Percentiles rank a stretch among this genome's conserved stretches.
phyloP scores from a whole-genome alignment of 352 stramenopile species.

The Proteromonas lacertae region DNA sequence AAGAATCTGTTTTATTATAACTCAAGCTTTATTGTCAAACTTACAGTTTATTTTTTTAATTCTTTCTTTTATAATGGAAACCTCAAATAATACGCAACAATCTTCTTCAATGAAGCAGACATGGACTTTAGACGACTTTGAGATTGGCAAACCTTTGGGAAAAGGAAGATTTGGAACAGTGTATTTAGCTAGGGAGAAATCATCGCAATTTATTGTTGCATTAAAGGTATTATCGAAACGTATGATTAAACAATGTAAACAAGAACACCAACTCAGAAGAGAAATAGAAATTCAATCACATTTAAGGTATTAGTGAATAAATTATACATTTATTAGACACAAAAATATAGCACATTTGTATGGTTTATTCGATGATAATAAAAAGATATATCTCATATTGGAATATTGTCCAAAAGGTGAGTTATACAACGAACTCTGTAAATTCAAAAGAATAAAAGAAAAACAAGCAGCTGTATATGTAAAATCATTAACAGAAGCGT shows the following conservation, averaged over 20 bases:
- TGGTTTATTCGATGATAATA: constrained; percentile 11
- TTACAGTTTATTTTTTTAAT: too few species aligned
- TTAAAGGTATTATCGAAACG: constrained; percentile 55
- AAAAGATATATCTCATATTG: constrained; percentile 29
- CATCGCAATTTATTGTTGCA: constrained; percentile 24
- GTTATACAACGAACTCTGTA: too few species aligned
- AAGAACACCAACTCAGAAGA: constrained; percentile 32
- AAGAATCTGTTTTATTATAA: too few species aligned
- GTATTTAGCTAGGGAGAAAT: constrained; percentile 38
- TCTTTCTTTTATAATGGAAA: too few species aligned
- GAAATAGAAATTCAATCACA: constrained; percentile 53
- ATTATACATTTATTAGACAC: neutral
- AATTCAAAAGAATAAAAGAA: too few species aligned
- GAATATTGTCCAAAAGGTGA: constrained; percentile 35
- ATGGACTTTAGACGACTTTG: constrained; percentile 41
- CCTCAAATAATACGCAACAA: too few species aligned
- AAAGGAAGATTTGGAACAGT: constrained; percentile 47
- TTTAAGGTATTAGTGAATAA: constrained; percentile 19
- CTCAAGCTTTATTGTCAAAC: too few species aligned
- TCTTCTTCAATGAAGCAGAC: constrained; percentile 12
- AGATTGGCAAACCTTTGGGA: constrained; percentile 32
- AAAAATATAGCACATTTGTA: neutral
- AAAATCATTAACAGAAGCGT: too few species aligned
- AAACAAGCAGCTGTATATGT: too few species aligned
- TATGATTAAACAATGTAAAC: constrained; percentile 13